phyloP scores from a whole-genome alignment of 75 land plant species.

The Azolla pinnata region DNA sequence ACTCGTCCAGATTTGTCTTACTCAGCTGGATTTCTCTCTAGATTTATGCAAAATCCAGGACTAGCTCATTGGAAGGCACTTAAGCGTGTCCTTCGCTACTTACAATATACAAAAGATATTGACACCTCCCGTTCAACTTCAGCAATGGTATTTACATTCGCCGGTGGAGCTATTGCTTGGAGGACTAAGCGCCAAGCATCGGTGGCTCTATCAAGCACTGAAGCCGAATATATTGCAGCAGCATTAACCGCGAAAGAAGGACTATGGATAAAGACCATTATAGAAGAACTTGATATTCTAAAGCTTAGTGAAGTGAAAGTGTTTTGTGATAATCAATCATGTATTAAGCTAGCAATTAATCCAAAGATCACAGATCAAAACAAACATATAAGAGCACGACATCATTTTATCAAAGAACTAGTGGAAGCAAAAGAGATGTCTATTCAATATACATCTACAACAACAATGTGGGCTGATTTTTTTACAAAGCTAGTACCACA shows the following conservation, averaged over 20 bases:
- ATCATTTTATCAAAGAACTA: slow-evolving; percentile 11
- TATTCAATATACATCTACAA: neutral
- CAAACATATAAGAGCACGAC: neutral
- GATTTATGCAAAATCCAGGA: slow-evolving; percentile 14
- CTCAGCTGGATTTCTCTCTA: slow-evolving; percentile 5
- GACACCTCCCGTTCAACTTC: slow-evolving; percentile 7
- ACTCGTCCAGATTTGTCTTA: slow-evolving; percentile 4
- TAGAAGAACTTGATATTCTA: slow-evolving; percentile 2
- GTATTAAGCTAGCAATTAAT: slow-evolving; percentile 6
- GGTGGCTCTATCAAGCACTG: slow-evolving; percentile 4
- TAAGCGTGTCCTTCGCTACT: slow-evolving; percentile 16
- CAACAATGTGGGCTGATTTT: slow-evolving; percentile 2
- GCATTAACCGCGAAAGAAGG: slow-evolving; percentile 10
- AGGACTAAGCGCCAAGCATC: slow-evolving; percentile 2
- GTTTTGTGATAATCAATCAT: slow-evolving; percentile 5
- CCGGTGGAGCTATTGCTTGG: slow-evolving; percentile 7
- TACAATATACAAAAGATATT: slow-evolving; percentile 7
- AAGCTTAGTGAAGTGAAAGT: neutral
- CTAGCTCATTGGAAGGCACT: slow-evolving; percentile 10
- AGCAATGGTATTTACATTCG: neutral
- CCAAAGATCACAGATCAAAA: neutral
- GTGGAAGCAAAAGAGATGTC: slow-evolving; percentile 2
- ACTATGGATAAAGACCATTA: neutral
- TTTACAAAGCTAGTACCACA: slow-evolving; percentile 9
- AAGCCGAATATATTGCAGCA: slow-evolving; percentile 7